These are phyloP conservation scores for Quercus aquifolioides DNA, from an alignment of 306 rosid species.

Conservation along the genomic window DNA sequence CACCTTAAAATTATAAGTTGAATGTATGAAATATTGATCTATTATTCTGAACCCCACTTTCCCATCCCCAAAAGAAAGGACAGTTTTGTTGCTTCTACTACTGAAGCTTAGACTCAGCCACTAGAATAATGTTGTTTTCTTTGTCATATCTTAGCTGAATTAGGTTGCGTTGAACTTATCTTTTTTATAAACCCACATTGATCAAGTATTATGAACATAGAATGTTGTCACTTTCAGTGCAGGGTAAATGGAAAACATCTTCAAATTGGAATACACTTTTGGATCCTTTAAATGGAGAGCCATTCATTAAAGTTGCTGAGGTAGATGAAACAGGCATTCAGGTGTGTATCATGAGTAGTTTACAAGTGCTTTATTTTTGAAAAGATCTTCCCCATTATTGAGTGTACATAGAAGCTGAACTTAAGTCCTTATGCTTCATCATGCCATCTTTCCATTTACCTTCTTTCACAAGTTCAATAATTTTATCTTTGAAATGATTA, in stretches of 20 bases:
- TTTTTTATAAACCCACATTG: neutral
- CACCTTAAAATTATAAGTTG: neutral
- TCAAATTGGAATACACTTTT: slow-evolving; percentile 57
- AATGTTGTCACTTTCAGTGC: slow-evolving; percentile 56
- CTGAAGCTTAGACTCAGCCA: neutral
- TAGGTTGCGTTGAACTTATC: slow-evolving; percentile 8
- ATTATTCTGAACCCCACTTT: neutral
- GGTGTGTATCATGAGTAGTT: slow-evolving; percentile 39
- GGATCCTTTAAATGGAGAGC: slow-evolving; percentile 96
- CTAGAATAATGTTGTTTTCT: neutral
- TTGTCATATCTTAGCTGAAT: neutral
- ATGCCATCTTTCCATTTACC: neutral
- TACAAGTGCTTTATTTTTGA: slow-evolving; percentile 11
- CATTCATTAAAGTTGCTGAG: slow-evolving; percentile 88
- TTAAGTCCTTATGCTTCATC: neutral
- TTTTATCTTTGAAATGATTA: slow-evolving; percentile 7
- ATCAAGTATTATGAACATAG: neutral
- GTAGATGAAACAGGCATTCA: slow-evolving; percentile 75
- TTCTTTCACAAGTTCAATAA: neutral
- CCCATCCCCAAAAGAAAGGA: neutral
- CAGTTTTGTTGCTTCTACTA: neutral
- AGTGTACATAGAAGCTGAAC: neutral
- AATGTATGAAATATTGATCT: neutral
- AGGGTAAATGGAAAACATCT: slow-evolving; percentile 85
- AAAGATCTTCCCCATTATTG: slow-evolving; percentile 12